These are phyloP conservation scores for Ustilago crameri DNA, from an alignment of 1,284 basidiomycete genomes.

Conservation along the genomic window DNA sequence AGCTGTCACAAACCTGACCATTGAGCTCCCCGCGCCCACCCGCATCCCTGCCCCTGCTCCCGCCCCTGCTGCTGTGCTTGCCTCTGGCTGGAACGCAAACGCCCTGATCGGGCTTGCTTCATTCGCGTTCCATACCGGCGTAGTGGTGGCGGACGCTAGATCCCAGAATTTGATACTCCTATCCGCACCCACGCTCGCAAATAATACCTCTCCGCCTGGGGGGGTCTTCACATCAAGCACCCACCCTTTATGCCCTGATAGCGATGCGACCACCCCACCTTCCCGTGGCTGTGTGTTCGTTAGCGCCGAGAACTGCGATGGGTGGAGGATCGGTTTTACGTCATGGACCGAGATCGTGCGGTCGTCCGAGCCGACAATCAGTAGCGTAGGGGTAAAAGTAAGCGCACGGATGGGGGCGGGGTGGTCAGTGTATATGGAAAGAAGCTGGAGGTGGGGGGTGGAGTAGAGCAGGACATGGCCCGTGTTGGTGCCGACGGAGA, in stretches of 20 bases:
- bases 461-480: slow-evolving; percentile 40
- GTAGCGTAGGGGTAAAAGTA: slow-evolving; percentile 18
- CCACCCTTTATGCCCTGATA: slow-evolving; percentile 40
- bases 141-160: slow-evolving; percentile 16
- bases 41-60: too few species aligned
- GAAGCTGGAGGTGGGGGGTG: slow-evolving; percentile 5
- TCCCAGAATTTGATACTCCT: slow-evolving; percentile 51
- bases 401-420: slow-evolving; percentile 35
- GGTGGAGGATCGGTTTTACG: slow-evolving; percentile 11
- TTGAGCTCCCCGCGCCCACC: not conserved
- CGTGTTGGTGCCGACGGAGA: slow-evolving; percentile 24
- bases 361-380: slow-evolving; percentile 40
- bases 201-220: slow-evolving; percentile 1
- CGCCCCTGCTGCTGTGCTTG: not conserved
- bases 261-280: slow-evolving; percentile 24
- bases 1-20: slow-evolving; percentile 42
- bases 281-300: slow-evolving; percentile 1
- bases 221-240: slow-evolving; percentile 7
- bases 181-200: slow-evolving; percentile 40
- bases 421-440: slow-evolving; percentile 28
- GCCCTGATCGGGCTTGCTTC: slow-evolving; percentile 15
- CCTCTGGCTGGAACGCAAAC: slow-evolving; percentile 26
- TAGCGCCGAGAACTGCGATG: not conserved
- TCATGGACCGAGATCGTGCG: slow-evolving; percentile 41
- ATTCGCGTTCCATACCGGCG: slow-evolving; percentile 37